A percentile compares a stretch with the other conserved stretches of the same genome.
Evolutionary conservation across 306 rosid genomes (phyloP).

Genomic region (Mimosa bimucronata): DNA sequence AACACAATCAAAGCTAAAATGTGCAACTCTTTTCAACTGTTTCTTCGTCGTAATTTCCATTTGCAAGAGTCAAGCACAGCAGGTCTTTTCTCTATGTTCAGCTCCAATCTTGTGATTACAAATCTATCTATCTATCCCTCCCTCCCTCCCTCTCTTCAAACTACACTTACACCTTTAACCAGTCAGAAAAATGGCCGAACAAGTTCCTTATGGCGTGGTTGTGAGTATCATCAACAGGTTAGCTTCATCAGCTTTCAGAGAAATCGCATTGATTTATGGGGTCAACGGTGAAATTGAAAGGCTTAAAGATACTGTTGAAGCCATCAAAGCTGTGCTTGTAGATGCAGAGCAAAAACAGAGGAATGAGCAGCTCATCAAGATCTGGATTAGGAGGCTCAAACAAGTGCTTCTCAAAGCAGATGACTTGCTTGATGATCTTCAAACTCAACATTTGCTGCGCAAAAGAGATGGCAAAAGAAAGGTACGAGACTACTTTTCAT

Average conservation of each 20-base stretch:
- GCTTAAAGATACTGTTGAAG: neutral
- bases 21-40: too few species aligned
- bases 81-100: too few species aligned
- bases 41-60: too few species aligned
- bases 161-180: too few species aligned
- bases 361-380: neutral
- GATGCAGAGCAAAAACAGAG: neutral
- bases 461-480: neutral
- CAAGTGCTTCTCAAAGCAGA: neutral
- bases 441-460: constrained; percentile 4
- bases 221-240: neutral
- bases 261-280: neutral
- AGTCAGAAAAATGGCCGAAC: neutral
- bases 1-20: too few species aligned
- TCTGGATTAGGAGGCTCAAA: neutral
- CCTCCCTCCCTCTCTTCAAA: too few species aligned
- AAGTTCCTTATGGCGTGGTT: neutral
- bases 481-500: constrained; percentile 12
- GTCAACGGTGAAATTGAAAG: neutral
- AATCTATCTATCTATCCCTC: too few species aligned
- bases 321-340: neutral
- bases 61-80: too few species aligned
- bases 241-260: neutral
- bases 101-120: too few species aligned
- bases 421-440: constrained; percentile 14